phyloP scores from a whole-genome alignment of 1,284 basidiomycete species.

The Tremellales sp. region DNA sequence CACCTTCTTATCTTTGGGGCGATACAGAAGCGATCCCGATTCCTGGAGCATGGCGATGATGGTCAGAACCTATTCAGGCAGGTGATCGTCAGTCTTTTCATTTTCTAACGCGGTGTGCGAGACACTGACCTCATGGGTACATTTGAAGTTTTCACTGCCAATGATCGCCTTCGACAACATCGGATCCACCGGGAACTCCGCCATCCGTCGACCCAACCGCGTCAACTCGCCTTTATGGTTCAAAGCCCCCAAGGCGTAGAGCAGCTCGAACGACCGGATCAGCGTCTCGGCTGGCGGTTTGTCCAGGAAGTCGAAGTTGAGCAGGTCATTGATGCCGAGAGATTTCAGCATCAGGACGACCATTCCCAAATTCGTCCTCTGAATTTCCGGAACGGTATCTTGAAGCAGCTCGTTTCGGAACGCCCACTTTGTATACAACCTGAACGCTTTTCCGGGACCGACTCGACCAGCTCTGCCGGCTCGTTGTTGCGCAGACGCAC shows the following conservation, averaged over 20 bases:
- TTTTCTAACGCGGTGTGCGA: neutral
- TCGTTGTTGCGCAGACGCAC: slow-evolving; percentile 94
- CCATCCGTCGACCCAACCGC: slow-evolving; percentile 93
- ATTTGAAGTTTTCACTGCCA: slow-evolving; percentile 87
- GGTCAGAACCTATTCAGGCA: slow-evolving; percentile 66
- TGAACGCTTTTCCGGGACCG: slow-evolving; percentile 96
- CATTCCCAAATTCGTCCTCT: slow-evolving; percentile 49
- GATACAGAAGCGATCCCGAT: slow-evolving; percentile 89
- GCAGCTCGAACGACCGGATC: slow-evolving; percentile 85
- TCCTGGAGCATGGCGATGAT: slow-evolving; percentile 98
- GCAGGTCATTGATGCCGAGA: slow-evolving; percentile 60
- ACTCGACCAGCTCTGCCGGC: slow-evolving; percentile 96
- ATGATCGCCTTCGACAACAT: slow-evolving; percentile 97
- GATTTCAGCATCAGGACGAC: slow-evolving; percentile 61
- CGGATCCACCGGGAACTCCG: slow-evolving; percentile 97
- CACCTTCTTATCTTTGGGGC: slow-evolving; percentile 94
- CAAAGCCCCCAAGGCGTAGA: slow-evolving; percentile 93
- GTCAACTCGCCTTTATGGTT: slow-evolving; percentile 96
- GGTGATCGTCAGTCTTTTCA: neutral
- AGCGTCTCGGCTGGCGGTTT: slow-evolving; percentile 90
- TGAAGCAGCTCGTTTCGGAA: slow-evolving; percentile 60
- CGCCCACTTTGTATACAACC: slow-evolving; percentile 65
- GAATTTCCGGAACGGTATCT: slow-evolving; percentile 60
- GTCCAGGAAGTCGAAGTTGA: slow-evolving; percentile 62
- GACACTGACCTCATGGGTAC: slow-evolving; percentile 86